Evolutionary conservation across 495 filamentous ascomycete genomes (phyloP), one percentile per base, ranked within the genome.

Genomic region (Penicillium canariense): DNA sequence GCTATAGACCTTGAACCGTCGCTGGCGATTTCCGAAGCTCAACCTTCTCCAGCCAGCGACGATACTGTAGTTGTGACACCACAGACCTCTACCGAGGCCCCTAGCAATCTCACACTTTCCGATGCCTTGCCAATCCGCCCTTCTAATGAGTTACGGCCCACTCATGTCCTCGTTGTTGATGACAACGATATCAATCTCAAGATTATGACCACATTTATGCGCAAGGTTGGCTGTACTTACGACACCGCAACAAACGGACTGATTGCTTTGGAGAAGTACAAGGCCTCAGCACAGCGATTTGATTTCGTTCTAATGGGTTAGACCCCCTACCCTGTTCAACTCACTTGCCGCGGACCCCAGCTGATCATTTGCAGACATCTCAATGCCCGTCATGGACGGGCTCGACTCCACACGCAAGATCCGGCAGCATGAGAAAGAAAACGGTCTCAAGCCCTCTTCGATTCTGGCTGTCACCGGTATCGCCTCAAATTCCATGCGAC

Each of bases 331-430:
- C 39, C 17, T 20, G 7, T 26, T 15, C 7, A 23, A 9, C 40
- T 49, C 30, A 38, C 26, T 8, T n/a, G 12, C 12, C 2, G 4
- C 17, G n/a, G 7, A 6, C 28, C 10, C 27, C 22, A 34, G 14
- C 34, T 39, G 17, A 45, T 22, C 6, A 9, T 25, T 42, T 28
- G 1, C 22, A 78, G 77, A 87, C 56, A 81, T 87, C 6, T 80
- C 78, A 40, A 88, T 88, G 85, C 84, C 84, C 0, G 67, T 84
- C 11, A 87, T 86, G 82, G 76, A 84, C 53, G 83, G 83, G 0
- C 78, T 84, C 14, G 78, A 80, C 26, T 78, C 81, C 14, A 83
- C 81, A 0, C 64, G 77, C 20, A 75, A 78, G 48, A 86, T 85
- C 30, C 72, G 84, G 6, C 69, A 72, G 38, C 73, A 78, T 28